Base-by-base conservation (phyloP, 192 early-diverging fungal species). In the Podila epigama region DNA sequence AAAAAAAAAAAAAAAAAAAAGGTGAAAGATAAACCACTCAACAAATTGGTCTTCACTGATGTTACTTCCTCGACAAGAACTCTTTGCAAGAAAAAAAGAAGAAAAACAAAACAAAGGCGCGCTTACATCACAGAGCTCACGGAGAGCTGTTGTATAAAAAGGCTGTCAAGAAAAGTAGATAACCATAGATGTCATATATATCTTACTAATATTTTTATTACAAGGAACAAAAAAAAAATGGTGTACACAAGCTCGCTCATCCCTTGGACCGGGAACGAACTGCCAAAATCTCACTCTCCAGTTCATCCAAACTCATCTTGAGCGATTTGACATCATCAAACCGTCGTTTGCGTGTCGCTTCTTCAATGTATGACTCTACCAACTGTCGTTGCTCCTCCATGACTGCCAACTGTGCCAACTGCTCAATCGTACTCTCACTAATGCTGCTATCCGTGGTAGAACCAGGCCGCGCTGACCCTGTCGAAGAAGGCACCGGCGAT, bases 301-400 rank as follows among this genome's bases (percentile, higher is more conserved):
- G 64, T 16, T 94, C 92, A 25, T 66, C 79, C 28, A 94, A 60
- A 31, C 90, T 91, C 3, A 67, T 44, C 61, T 87, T 88, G 29
- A 94, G 69, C 4, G 88, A 87, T 55, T 81, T 79, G 0, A 88
- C 89, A 73, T 94, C 92, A n/a, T 94, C 92, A 63, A 91, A 82
- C 37, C 87, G 84, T 25, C 91, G 85, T 39, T 90, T 87, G 8
- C 68, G 54, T 31, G 84, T 85, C 1, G 92, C 92, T 8, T 92
- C 87, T 15, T 79, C 54, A 20, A 94, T 88, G 50, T 85, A 94
- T 0, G 84, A 87, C 34, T 89, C 75, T 0, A 94, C 90, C 0
- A 84, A 72, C 27, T 70, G 79, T 10, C 88, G 77, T 69, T 94
- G 92, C 67, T 94, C 92, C 35, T 87, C 85, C 58, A 90, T 83